These are phyloP conservation scores for Colletotrichum zoysiae DNA, from an alignment of 2,329 filamentous ascomycete species.

Conservation along the genomic window DNA sequence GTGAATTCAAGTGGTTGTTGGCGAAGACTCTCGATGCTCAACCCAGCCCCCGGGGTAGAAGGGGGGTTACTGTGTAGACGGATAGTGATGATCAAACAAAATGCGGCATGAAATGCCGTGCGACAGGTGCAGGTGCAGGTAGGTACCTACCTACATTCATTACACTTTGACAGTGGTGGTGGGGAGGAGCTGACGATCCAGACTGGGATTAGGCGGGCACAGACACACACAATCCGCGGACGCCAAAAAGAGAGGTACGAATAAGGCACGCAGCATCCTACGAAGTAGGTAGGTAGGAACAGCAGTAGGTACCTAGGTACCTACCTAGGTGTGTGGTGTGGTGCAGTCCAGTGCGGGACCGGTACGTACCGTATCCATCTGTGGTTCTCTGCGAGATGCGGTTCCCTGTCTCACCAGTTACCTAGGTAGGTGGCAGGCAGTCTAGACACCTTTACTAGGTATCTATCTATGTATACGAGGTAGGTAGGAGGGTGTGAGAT, in stretches of 20 bases:
- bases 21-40: neutral
- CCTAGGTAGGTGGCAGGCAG: too few species aligned
- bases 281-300: too few species aligned
- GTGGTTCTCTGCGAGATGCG: neutral
- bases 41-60: neutral
- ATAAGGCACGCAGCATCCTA: neutral
- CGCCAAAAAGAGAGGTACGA: neutral
- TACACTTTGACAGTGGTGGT: neutral
- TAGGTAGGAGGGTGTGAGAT: too few species aligned
- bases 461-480: too few species aligned
- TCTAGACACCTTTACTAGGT: too few species aligned
- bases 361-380: neutral
- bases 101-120: slow-evolving; percentile 17
- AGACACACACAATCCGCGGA: neutral
- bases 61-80: neutral
- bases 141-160: too few species aligned
- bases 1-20: neutral
- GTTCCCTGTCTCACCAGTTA: too few species aligned
- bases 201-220: neutral
- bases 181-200: neutral
- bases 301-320: neutral
- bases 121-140: slow-evolving; percentile 1
- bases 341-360: too few species aligned
- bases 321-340: too few species aligned
- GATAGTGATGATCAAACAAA: neutral